These are phyloP conservation scores for Trametes maxima DNA, from an alignment of 768 basidiomycete species.

Conservation along the genomic window DNA sequence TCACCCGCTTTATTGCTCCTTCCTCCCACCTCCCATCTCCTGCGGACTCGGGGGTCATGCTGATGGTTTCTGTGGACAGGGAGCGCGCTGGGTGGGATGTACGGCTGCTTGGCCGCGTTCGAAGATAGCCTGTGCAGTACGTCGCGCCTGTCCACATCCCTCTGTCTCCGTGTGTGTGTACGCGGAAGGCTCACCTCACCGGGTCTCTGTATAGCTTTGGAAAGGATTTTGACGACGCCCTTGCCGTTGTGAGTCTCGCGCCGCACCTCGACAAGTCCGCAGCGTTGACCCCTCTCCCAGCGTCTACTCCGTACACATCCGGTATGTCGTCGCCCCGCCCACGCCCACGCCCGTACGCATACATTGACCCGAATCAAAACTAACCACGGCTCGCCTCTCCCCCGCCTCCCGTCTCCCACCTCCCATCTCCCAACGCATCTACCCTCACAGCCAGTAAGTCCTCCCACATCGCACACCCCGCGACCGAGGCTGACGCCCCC, in stretches of 20 bases:
- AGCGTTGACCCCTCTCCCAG: conserved; percentile 34
- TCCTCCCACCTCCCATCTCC: no score
- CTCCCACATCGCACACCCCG: neutral
- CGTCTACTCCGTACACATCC: conserved; percentile 66
- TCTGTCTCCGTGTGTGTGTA: no score
- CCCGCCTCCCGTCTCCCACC: neutral
- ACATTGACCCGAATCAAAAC: no score
- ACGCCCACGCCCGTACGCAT: no score
- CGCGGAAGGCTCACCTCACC: neutral
- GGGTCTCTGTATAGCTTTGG: conserved; percentile 43
- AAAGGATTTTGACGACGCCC: conserved; percentile 64
- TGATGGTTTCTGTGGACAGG: conserved; percentile 33
- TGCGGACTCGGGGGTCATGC: no score
- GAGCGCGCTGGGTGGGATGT: conserved; percentile 52
- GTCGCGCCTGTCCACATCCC: conserved; percentile 13
- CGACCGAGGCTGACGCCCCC: neutral
- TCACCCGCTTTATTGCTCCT: no score
- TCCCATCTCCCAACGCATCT: conserved; percentile 4
- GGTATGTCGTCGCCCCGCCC: conserved; percentile 33
- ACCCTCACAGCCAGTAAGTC: neutral
- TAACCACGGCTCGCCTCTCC: no score
- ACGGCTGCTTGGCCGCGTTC: conserved; percentile 49
- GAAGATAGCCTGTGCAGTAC: conserved; percentile 57
- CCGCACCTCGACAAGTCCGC: neutral
- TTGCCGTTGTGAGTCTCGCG: conserved; percentile 62